Evolutionary conservation across 208 protist species (phyloP).

Genomic region (Acanthamoeba castellanii): DNA sequence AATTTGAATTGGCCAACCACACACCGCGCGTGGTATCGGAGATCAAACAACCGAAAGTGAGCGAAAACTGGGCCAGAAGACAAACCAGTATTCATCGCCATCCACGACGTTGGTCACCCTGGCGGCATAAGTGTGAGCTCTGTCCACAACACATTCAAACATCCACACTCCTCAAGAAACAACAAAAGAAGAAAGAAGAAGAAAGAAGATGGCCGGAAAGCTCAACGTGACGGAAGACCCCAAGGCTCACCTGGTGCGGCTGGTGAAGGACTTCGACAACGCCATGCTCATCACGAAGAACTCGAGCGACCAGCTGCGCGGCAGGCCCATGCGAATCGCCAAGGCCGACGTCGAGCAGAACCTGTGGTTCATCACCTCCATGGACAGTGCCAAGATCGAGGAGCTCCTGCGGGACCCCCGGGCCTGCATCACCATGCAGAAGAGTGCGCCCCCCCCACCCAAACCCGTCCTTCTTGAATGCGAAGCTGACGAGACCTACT

Average conservation of each 20-base stretch:
- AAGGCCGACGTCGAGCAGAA: constrained; percentile 40
- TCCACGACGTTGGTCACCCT: background rate
- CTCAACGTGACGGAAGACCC: constrained; percentile 36
- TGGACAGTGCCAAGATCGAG: constrained; percentile 45
- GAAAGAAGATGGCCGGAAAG: background rate
- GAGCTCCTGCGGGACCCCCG: constrained; percentile 5
- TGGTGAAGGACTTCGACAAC: constrained; percentile 44
- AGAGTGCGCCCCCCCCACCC: background rate
- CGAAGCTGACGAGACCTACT: background rate
- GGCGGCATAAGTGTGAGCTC: background rate
- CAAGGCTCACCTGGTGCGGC: constrained; percentile 42
- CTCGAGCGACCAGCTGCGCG: constrained; percentile 23
- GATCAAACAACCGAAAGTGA: background rate
- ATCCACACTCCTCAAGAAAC: background rate
- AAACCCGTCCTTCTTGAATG: background rate
- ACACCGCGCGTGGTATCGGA: too few relatives aligned
- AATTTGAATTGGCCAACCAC: background rate
- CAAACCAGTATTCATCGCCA: background rate
- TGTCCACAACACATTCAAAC: background rate
- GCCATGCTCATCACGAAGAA: constrained; percentile 46
- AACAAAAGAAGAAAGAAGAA: background rate
- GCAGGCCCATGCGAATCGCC: constrained; percentile 21
- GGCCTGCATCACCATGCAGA: constrained; percentile 32
- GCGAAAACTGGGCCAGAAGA: background rate
- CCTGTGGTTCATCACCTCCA: constrained; percentile 50